Conservation (phyloP, 129 eudicot species). For the Ambrosia artemisiifolia region DNA sequence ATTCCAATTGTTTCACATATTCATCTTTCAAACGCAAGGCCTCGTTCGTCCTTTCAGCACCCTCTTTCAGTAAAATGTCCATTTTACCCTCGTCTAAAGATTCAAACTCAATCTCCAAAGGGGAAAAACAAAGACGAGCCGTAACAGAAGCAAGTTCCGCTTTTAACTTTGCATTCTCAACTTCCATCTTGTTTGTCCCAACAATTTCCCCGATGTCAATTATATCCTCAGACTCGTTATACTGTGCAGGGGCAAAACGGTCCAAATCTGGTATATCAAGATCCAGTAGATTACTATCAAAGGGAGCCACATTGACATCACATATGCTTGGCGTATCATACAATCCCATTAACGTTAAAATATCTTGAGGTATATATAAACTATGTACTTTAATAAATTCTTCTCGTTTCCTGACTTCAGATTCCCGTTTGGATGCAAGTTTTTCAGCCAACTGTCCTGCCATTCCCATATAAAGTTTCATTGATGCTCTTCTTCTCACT, state of each 20-base stretch:
- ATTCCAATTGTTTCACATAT: conserved; percentile 57
- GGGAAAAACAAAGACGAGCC: conserved; percentile 55
- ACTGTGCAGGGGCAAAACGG: conserved; percentile 69
- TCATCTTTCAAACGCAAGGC: conserved; percentile 81
- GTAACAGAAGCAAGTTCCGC: conserved; percentile 92
- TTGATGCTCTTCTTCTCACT: conserved; percentile 82
- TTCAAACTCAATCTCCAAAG: conserved; percentile 57
- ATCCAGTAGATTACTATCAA: conserved; percentile 70
- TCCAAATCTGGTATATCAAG: conserved; percentile 79
- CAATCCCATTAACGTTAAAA: conserved; percentile 82
- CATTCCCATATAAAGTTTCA: conserved; percentile 98
- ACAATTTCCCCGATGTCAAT: conserved; percentile 67
- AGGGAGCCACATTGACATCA: conserved; percentile 82
- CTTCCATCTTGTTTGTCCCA: conserved; percentile 87
- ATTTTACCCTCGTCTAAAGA: conserved; percentile 62
- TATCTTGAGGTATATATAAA: conserved; percentile 70
- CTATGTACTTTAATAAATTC: conserved; percentile 68
- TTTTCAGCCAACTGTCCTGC: conserved; percentile 88
- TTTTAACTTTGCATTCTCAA: conserved; percentile 82
- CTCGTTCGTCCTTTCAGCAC: conserved; percentile 76
- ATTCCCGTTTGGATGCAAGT: conserved; percentile 76
- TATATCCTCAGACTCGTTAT: conserved; percentile 37
- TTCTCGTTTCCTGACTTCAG: conserved; percentile 73
- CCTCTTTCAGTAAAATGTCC: conserved; percentile 50
- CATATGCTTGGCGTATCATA: conserved; percentile 79